Evolutionary conservation across 2,329 filamentous ascomycete species (phyloP).

Genomic region (Pestalotiopsis sp.): DNA sequence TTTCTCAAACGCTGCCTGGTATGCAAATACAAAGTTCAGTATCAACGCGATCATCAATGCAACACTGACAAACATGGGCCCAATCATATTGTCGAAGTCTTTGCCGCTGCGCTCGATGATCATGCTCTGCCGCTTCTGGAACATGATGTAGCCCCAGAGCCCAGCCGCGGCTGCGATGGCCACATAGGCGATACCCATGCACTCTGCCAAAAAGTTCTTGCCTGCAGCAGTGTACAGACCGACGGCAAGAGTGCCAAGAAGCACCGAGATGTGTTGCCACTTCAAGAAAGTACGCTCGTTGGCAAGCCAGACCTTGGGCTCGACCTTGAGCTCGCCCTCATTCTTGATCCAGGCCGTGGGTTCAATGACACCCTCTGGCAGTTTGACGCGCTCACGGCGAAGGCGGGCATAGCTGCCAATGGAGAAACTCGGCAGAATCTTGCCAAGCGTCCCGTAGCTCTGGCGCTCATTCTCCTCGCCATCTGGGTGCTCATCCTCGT

Average conservation of each 20-base stretch:
- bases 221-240: conserved; percentile 89
- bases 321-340: conserved; percentile 84
- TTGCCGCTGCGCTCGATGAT: conserved; percentile 85
- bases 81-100: conserved; percentile 88
- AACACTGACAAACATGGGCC: conserved; percentile 80
- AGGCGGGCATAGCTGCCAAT: conserved; percentile 73
- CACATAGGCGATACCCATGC: conserved; percentile 83
- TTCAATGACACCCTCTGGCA: conserved; percentile 87
- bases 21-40: conserved; percentile 86
- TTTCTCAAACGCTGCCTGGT: conserved; percentile 8
- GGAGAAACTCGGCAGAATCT: conserved; percentile 81
- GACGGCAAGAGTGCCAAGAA: conserved; percentile 82
- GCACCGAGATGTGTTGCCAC: conserved; percentile 93
- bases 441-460: conserved; percentile 50
- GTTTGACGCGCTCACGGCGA: conserved; percentile 50
- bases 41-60: conserved; percentile 78
- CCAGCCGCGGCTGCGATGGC: conserved; percentile 80
- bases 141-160: conserved; percentile 84
- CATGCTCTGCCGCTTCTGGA: conserved; percentile 73
- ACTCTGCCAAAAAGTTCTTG: conserved; percentile 72
- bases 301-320: conserved; percentile 97
- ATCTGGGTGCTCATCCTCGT: conserved; percentile 24
- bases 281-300: conserved; percentile 99
- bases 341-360: conserved; percentile 94
- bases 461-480: conserved; percentile 33